phyloP scores from a whole-genome alignment of 1,284 basidiomycete genomes.

The Ceratobasidium papillatum region DNA sequence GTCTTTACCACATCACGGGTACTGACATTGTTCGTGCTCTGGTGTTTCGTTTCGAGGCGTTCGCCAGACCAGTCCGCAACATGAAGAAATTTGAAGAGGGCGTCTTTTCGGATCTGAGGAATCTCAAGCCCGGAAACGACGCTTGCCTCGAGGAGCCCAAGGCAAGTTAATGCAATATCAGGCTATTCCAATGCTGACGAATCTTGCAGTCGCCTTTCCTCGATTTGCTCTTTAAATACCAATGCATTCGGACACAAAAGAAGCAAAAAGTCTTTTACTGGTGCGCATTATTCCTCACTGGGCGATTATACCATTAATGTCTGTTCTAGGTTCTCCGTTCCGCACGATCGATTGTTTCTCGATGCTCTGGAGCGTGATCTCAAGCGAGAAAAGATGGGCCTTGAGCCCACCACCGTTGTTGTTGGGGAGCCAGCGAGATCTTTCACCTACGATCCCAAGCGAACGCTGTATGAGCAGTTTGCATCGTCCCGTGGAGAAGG shows the following conservation, averaged over 20 bases:
- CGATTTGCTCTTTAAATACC: slow-evolving; percentile 91
- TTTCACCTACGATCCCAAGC: slow-evolving; percentile 84
- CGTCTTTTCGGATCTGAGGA: slow-evolving; percentile 88
- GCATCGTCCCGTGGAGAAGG: slow-evolving; percentile 65
- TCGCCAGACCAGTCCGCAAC: slow-evolving; percentile 78
- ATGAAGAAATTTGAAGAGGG: slow-evolving; percentile 95
- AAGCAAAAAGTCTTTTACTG: slow-evolving; percentile 96
- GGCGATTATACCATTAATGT: neutral
- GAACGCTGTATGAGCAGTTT: slow-evolving; percentile 89
- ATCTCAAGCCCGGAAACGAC: slow-evolving; percentile 89
- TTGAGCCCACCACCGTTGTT: slow-evolving; percentile 80
- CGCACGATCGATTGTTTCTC: slow-evolving; percentile 93
- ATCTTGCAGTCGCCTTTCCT: slow-evolving; percentile 80
- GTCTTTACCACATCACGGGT: slow-evolving; percentile 89
- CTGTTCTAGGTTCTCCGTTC: slow-evolving; percentile 75
- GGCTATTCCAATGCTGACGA: slow-evolving; percentile 14
- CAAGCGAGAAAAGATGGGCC: slow-evolving; percentile 88
- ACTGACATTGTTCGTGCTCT: slow-evolving; percentile 91
- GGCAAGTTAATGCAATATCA: slow-evolving; percentile 57
- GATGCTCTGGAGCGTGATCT: slow-evolving; percentile 93
- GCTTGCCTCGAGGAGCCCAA: slow-evolving; percentile 92
- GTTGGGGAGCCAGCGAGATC: slow-evolving; percentile 82
- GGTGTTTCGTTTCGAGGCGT: slow-evolving; percentile 89
- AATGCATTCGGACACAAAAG: slow-evolving; percentile 94
- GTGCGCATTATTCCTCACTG: slow-evolving; percentile 56